Evolutionary conservation across 78 protist species (phyloP).

Genomic region (Dictyostelium intermedium): DNA sequence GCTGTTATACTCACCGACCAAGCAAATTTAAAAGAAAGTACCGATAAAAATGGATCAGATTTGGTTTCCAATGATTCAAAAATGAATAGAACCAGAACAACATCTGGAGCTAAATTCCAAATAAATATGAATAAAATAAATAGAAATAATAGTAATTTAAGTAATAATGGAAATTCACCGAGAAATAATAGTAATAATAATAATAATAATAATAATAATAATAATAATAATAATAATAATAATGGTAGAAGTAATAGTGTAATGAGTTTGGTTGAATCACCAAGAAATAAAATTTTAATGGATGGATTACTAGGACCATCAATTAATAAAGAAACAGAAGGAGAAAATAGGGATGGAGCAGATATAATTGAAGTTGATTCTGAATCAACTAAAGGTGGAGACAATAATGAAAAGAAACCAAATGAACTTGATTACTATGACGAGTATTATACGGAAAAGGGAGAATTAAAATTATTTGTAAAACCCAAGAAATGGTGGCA

Average conservation of each 20-base stretch:
- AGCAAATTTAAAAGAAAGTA: neutral
- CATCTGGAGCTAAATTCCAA: neutral
- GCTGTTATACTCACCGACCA: neutral
- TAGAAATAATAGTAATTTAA: neutral
- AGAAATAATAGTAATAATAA: neutral
- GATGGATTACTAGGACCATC: slow-evolving; percentile 1
- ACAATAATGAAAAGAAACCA: neutral
- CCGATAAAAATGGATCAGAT: slow-evolving; percentile 12
- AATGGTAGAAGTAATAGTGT: neutral
- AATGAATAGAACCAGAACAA: neutral
- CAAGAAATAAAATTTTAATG: neutral
- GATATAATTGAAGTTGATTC: neutral
- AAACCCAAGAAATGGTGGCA: neutral
- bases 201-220: neutral
- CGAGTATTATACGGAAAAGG: slow-evolving; percentile 7
- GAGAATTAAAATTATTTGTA: neutral
- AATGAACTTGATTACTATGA: neutral
- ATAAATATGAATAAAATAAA: slow-evolving; percentile 12
- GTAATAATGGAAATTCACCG: neutral
- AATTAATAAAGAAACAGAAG: neutral
- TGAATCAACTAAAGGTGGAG: neutral
- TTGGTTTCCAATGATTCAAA: slow-evolving; percentile 6
- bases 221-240: neutral
- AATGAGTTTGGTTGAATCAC: neutral
- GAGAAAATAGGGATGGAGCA: too few relatives aligned